phyloP scores from a whole-genome alignment of 768 basidiomycete species.

The Leccinum longicurvipes region DNA sequence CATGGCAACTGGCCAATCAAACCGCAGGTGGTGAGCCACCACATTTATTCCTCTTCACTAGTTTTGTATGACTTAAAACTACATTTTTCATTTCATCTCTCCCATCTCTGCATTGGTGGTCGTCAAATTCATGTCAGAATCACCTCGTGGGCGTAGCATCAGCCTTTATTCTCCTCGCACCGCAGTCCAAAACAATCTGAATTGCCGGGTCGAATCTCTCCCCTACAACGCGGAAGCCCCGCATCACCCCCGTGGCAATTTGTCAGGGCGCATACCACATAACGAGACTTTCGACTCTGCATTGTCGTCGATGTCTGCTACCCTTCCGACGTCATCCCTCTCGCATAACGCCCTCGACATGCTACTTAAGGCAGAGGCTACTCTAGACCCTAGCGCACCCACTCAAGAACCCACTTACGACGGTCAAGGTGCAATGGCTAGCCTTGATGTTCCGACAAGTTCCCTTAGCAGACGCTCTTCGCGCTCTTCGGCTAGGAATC shows the following conservation, averaged over 20 bases:
- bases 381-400: constrained; percentile 16
- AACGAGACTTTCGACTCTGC: constrained; percentile 24
- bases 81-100: constrained; percentile 19
- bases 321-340: constrained; percentile 32
- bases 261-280: constrained; percentile 21
- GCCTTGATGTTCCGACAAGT: constrained; percentile 22
- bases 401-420: constrained; percentile 19
- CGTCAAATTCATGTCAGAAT: constrained; percentile 23
- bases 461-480: constrained; percentile 30
- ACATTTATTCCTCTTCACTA: constrained; percentile 13
- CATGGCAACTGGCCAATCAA: constrained; percentile 25
- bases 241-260: constrained; percentile 27
- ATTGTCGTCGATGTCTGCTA: constrained; percentile 20
- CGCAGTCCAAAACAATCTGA: constrained; percentile 22
- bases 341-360: constrained; percentile 29
- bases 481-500: constrained; percentile 28
- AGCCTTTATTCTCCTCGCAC: constrained; percentile 31
- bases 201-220: constrained; percentile 18
- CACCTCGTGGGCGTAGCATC: constrained; percentile 33
- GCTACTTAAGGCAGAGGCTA: constrained; percentile 31
- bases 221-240: constrained; percentile 34
- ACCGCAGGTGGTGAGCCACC: constrained; percentile 27
- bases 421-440: constrained; percentile 20
- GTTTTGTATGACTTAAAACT: constrained; percentile 16
- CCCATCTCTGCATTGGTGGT: constrained; percentile 16